Base-by-base conservation (phyloP, 2,329 filamentous ascomycete species). In the Nectriaceae sp. region DNA sequence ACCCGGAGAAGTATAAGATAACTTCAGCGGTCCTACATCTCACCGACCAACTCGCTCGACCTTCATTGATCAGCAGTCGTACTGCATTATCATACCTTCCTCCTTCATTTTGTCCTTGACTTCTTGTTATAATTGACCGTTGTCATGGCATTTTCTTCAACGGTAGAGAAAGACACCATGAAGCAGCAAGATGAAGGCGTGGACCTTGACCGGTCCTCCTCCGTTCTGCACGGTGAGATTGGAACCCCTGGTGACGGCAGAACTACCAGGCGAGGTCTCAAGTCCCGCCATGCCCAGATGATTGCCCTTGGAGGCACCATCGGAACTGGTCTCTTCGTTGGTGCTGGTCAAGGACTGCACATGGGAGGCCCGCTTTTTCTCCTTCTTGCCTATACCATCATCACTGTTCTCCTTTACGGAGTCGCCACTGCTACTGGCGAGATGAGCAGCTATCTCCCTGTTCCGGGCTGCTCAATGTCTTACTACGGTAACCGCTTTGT, bases 401-500 rank as follows among this genome's bases (percentile, higher is more conserved):
- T 21, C 16, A 35, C 24, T 6, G 5, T 35, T 5, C 15, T 43
- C 4, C n/a, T 43, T 11, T 43, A 43, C 19, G 26, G 24, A 4
- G 19, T 35, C 11, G 26, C 19, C 16, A 31, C 26, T 4, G 26
- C n/a, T 5, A 31, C 26, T 20, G 26, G 24, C 24, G 40, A 43
- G 26, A 33, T 43, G 11, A 21, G n/a, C 19, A 11, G 21, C 21
- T 43, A 33, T 22, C 13, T 43, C 24, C 40, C 40, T 18, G 40
- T 43, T 20, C 24, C 24, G 5, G 40, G 40, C 26, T 33, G 24
- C 16, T 33, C 26, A 22, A 20, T 31, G 21, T 35, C 50, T 24
- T 44, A 44, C 37, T 50, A 43, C 11, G 48, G 44, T n/a, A 49
- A 42, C 29, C 47, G 47, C 18, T 49, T 45, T 42, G 47, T 49